Evolutionary conservation across 176 grass and related monocot species (phyloP).

Genomic region (Phoenix dactylifera): DNA sequence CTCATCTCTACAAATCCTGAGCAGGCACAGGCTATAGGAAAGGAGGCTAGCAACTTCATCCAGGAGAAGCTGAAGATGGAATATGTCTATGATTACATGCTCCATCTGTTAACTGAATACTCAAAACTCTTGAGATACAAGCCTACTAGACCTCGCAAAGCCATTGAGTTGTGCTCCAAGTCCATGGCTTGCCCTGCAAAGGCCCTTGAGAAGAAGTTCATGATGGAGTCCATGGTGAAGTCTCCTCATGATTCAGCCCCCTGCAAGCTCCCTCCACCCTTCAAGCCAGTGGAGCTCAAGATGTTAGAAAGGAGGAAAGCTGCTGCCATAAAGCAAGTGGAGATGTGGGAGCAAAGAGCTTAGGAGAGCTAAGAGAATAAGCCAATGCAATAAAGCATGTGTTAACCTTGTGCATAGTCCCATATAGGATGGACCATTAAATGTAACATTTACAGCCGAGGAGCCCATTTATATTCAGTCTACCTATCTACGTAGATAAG

Average conservation of each 20-base stretch:
- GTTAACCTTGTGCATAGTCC: no score
- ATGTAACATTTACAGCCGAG: no score
- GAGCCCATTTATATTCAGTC: no score
- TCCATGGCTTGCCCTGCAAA: constrained; percentile 56
- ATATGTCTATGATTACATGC: constrained; percentile 78
- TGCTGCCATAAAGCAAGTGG: constrained; percentile 57
- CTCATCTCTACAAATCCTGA: neutral
- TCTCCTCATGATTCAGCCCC: constrained; percentile 28
- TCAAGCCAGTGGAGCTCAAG: constrained; percentile 34
- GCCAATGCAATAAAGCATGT: neutral
- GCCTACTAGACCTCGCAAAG: constrained; percentile 50
- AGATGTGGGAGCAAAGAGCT: constrained; percentile 48
- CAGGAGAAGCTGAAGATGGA: constrained; percentile 66
- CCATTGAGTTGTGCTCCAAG: constrained; percentile 54
- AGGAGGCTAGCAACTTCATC: constrained; percentile 57
- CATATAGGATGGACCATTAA: no score
- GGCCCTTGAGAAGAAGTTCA: constrained; percentile 46
- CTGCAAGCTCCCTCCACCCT: constrained; percentile 55
- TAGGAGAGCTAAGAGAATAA: constrained; percentile 6
- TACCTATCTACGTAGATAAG: no score
- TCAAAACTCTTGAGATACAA: constrained; percentile 70
- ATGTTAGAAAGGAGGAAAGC: constrained; percentile 35
- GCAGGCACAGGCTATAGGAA: constrained; percentile 72
- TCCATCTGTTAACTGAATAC: constrained; percentile 75
- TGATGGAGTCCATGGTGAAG: constrained; percentile 59